These are phyloP conservation scores for Phytophthora vignae DNA, from an alignment of 352 stramenopile genomes.

Conservation along the genomic window DNA sequence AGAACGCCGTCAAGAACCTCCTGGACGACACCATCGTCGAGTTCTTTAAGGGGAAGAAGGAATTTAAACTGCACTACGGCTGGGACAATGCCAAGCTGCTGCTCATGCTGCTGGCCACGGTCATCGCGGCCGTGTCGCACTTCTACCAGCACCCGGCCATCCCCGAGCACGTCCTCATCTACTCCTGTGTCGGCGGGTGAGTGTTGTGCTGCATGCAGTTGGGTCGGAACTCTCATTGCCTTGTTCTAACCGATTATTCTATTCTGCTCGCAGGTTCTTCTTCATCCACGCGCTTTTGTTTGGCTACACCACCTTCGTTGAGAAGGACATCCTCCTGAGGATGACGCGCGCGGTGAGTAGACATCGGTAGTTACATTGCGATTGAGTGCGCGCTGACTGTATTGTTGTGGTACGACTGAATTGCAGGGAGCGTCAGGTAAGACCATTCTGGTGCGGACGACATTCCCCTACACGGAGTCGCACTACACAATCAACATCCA, in stretches of 20 bases:
- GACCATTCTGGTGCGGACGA: constrained; percentile 68
- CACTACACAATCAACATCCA: constrained; percentile 78
- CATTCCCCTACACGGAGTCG: constrained; percentile 75
- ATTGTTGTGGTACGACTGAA: neutral
- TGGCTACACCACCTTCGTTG: constrained; percentile 74
- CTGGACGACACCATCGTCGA: constrained; percentile 85
- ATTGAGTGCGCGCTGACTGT: constrained; percentile 8
- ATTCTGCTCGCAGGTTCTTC: constrained; percentile 66
- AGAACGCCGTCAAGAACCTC: constrained; percentile 89
- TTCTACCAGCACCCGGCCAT: constrained; percentile 73
- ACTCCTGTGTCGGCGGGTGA: constrained; percentile 72
- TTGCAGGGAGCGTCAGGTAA: constrained; percentile 45
- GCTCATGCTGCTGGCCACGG: constrained; percentile 73
- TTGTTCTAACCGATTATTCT: neutral
- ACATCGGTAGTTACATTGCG: neutral
- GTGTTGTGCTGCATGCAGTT: constrained; percentile 9
- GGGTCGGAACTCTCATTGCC: neutral
- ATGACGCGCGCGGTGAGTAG: constrained; percentile 67
- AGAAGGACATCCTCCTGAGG: constrained; percentile 82
- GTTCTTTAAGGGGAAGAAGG: constrained; percentile 68
- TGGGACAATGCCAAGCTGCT: constrained; percentile 89
- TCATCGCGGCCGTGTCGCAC: constrained; percentile 70
- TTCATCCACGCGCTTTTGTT: constrained; percentile 79
- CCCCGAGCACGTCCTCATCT: constrained; percentile 73
- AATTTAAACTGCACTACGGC: constrained; percentile 73